phyloP scores from a whole-genome alignment of 2,329 filamentous ascomycete species.

The Colletotrichum sublineola region DNA sequence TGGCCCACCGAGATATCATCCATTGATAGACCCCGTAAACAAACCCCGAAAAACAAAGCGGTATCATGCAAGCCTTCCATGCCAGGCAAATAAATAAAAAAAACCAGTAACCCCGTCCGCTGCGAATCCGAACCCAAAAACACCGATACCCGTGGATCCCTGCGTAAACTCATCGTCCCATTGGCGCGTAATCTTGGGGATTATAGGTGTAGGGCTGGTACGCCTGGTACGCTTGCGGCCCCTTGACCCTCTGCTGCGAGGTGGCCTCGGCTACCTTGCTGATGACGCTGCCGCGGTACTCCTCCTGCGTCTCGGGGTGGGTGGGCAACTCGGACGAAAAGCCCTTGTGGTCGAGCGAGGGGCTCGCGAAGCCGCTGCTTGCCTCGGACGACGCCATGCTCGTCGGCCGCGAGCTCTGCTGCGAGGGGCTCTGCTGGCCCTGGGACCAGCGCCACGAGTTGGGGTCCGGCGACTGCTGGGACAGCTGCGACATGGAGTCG shows the following conservation, averaged over 20 bases:
- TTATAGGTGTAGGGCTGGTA: conserved; percentile 55
- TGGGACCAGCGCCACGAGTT: conserved; percentile 58
- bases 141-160: neutral
- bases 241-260: conserved; percentile 35
- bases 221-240: conserved; percentile 33
- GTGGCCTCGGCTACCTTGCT: conserved; percentile 13
- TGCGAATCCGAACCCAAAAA: neutral
- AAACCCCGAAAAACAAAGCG: neutral
- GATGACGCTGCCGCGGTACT: conserved; percentile 49
- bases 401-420: conserved; percentile 51
- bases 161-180: conserved; percentile 16
- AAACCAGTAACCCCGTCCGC: neutral
- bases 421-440: conserved; percentile 49
- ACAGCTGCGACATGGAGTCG: conserved; percentile 44
- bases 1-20: conserved; percentile 4
- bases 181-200: conserved; percentile 54
- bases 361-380: conserved; percentile 53
- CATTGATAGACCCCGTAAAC: neutral
- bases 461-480: conserved; percentile 47
- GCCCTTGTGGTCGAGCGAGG: conserved; percentile 55
- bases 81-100: neutral
- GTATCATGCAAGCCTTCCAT: conserved; percentile 35
- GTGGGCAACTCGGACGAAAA: conserved; percentile 61
- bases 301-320: conserved; percentile 62
- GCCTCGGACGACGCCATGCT: conserved; percentile 51